phyloP scores from a whole-genome alignment of 192 early-diverging fungal species.

The Borealophlyctis nickersoniae region DNA sequence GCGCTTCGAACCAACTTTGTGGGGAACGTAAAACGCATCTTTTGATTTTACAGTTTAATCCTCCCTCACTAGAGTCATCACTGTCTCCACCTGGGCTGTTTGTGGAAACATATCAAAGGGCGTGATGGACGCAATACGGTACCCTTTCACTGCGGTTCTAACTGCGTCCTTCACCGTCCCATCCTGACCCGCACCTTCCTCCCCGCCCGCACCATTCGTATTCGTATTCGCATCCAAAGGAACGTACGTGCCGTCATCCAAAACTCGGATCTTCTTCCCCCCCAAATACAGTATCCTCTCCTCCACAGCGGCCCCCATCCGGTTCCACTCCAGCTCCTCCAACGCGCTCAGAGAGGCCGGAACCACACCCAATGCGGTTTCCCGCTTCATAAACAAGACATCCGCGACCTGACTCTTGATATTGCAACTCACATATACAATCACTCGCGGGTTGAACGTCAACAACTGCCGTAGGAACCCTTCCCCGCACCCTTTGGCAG shows the following conservation, averaged over 20 bases:
- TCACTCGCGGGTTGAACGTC: conserved; percentile 62
- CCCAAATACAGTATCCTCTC: conserved; percentile 14
- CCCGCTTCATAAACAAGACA: conserved; percentile 41
- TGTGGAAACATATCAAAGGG: conserved; percentile 77
- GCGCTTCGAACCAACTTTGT: too few relatives aligned
- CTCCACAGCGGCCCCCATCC: background rate
- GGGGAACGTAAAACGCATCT: too few relatives aligned
- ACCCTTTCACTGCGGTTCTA: conserved; percentile 39
- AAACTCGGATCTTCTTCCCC: conserved; percentile 16
- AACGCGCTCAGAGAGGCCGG: background rate
- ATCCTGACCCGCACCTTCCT: background rate
- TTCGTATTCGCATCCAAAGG: background rate
- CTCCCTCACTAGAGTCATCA: conserved; percentile 58
- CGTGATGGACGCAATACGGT: conserved; percentile 55
- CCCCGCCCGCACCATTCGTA: background rate
- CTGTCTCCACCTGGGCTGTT: conserved; percentile 65
- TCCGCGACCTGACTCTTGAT: conserved; percentile 62
- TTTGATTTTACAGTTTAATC: too few relatives aligned
- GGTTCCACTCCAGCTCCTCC: background rate
- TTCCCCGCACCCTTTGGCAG: conserved; percentile 61
- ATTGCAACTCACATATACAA: conserved; percentile 71
- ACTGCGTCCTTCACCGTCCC: too few relatives aligned
- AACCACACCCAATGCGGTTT: background rate
- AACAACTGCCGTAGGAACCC: conserved; percentile 67
- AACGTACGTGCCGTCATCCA: background rate